Base-by-base conservation (phyloP, 2,329 filamentous ascomycete species). In the Macrophomina phaseolina region DNA sequence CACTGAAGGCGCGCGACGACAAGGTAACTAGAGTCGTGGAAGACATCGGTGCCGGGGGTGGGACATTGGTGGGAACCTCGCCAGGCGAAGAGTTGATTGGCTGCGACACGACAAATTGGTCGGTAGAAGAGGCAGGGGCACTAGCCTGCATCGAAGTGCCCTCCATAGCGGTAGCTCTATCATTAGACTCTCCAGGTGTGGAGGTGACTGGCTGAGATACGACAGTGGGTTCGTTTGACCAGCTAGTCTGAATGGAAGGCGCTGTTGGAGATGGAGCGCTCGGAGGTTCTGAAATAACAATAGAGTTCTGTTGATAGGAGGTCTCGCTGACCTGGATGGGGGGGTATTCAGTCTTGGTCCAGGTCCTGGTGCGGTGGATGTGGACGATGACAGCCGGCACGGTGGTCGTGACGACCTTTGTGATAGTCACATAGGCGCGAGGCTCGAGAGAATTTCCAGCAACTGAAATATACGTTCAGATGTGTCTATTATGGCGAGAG, bases 311-410 rank as follows among this genome's bases (percentile, higher is more conserved):
- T 8, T n/a, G 18, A 18, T 40, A 56, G 14, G 12, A 32, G 28
- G 28, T 34, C 40, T 60, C 55, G 55, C 38, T 60, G 14, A 36
- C 45, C 28, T 46, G 42, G 12, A 48, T 38, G 4, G 55, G 40
- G 9, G 46, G 18, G 23, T 53, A 6, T 23, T 23, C 23, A 16
- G 30, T 65, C 23, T 46, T 51, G 18, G 56, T 48, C 36, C 56
- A 55, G 42, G 48, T 63, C 30, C 30, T 53, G 30, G 56, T 48
- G 30, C 36, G 48, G 9, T 55, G 40, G 18, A 63, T 30, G 14
- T 67, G 56, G 49, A 63, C 46, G 56, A 67, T 42, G 40, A 67
- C 56, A 16, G 58, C 46, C 6, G 65, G 65, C 8, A 18, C 38
- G 18, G 56, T 67, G 30, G 63, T 36, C n/a, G 48, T 55, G 18